Evolutionary conservation across 768 basidiomycete species (phyloP).

Genomic region (Melanogaster broomeanus): DNA sequence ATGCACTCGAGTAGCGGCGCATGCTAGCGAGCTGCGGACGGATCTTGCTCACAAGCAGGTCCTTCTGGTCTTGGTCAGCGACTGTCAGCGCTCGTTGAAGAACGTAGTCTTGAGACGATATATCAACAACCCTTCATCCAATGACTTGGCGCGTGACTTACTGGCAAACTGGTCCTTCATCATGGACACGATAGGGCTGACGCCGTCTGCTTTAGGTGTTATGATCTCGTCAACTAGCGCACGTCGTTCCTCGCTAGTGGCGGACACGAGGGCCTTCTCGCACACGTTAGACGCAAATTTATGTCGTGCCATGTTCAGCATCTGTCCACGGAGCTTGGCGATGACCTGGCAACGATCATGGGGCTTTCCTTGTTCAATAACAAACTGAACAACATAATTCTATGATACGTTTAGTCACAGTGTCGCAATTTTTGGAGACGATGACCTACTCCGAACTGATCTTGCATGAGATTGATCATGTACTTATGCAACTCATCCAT

Average conservation of each 20-base stretch:
- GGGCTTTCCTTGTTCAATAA: constrained; percentile 77
- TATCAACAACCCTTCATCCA: constrained; percentile 5
- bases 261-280: constrained; percentile 81
- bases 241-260: constrained; percentile 63
- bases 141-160: constrained; percentile 42
- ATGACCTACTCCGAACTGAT: constrained; percentile 81
- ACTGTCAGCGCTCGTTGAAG: constrained; percentile 75
- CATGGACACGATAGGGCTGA: constrained; percentile 64
- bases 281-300: constrained; percentile 97
- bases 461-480: constrained; percentile 75
- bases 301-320: constrained; percentile 79
- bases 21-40: constrained; percentile 69
- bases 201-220: constrained; percentile 59
- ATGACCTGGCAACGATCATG: constrained; percentile 71
- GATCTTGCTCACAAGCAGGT: constrained; percentile 59
- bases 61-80: constrained; percentile 73
- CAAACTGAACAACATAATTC: constrained; percentile 96
- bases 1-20: constrained; percentile 69
- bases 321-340: constrained; percentile 69
- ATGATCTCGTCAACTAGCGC: constrained; percentile 83
- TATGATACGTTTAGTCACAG: constrained; percentile 29
- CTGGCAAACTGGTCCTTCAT: constrained; percentile 91
- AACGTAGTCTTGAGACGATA: constrained; percentile 66
- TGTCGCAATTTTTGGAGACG: not conserved
- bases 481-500: constrained; percentile 82